phyloP scores from a whole-genome alignment of 73 alveolate genomes.

The Paramecium octaurelia region DNA sequence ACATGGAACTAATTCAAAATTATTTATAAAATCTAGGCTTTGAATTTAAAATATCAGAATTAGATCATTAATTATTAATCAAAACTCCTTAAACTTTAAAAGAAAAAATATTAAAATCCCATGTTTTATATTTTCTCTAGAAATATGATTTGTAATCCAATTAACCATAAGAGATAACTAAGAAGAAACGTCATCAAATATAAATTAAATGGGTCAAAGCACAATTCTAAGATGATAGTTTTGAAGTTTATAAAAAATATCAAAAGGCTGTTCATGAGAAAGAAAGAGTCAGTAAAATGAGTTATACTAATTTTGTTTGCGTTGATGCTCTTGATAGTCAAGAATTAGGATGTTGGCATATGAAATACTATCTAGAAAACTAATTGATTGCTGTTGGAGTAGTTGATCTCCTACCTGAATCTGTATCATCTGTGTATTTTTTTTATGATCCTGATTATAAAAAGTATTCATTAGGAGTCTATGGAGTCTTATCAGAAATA shows the following conservation, averaged over 20 bases:
- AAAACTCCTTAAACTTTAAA: not conserved
- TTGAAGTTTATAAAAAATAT: conserved; percentile 67
- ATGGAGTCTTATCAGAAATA: conserved; percentile 87
- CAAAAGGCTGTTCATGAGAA: conserved; percentile 66
- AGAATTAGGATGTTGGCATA: conserved; percentile 85
- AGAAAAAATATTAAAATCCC: not conserved
- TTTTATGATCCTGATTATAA: conserved; percentile 90
- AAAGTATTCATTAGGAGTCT: conserved; percentile 83
- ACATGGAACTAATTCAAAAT: not conserved
- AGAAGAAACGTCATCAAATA: not conserved
- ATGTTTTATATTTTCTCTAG: not conserved
- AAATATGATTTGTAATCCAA: not conserved
- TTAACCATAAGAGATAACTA: not conserved
- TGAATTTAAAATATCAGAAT: not conserved
- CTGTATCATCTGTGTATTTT: conserved; percentile 76
- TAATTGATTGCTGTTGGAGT: conserved; percentile 90
- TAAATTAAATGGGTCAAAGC: conserved; percentile 53
- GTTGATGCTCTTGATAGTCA: conserved; percentile 57
- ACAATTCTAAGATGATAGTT: conserved; percentile 62
- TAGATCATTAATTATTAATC: not conserved
- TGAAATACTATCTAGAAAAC: conserved; percentile 91
- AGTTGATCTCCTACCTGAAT: conserved; percentile 79
- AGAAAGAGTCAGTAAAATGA: conserved; percentile 38
- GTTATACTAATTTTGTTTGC: conserved; percentile 65
- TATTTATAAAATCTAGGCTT: not conserved